A percentile compares a stretch with the other conserved stretches of the same genome.
Evolutionary conservation across 163 green algal genomes (phyloP).

Genomic region (Chlamydomonas reinhardtii): DNA sequence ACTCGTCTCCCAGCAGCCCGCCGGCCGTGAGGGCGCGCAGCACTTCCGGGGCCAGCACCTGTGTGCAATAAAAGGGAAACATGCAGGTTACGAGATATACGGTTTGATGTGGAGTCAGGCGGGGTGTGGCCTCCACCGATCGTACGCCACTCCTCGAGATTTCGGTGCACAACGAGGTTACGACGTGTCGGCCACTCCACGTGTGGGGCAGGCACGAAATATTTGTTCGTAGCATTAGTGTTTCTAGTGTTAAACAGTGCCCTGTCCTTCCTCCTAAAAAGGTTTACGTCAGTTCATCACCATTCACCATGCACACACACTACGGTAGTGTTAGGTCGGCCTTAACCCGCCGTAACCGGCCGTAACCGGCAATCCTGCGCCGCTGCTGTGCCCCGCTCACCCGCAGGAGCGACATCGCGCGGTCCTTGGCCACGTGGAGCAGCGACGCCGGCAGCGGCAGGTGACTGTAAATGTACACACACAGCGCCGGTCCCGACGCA

Average conservation of each 20-base stretch:
- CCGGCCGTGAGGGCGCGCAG: background rate
- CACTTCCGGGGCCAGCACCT: conserved; percentile 11
- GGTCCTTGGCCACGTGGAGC: conserved; percentile 1
- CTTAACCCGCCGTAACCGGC: background rate
- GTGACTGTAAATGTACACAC: conserved; percentile 15
- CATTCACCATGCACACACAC: no score
- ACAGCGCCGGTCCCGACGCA: background rate
- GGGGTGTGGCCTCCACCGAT: no score
- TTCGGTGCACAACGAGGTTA: background rate
- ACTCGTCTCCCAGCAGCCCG: background rate
- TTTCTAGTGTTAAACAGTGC: no score
- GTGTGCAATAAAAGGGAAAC: background rate
- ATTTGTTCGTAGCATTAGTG: no score
- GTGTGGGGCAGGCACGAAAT: no score
- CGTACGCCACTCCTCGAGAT: no score
- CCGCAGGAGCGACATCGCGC: background rate
- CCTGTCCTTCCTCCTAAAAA: no score
- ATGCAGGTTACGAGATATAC: background rate
- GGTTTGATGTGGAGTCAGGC: background rate
- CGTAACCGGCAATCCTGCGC: background rate
- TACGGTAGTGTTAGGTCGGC: no score
- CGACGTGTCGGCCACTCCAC: no score
- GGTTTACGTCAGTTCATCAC: no score
- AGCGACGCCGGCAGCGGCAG: conserved; percentile 13
- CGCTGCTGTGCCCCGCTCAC: background rate